Percentiles rank a stretch among this genome's conserved stretches.
Evolutionary conservation across 176 grass and related monocot genomes (phyloP).

Genomic region (Oryza punctata): DNA sequence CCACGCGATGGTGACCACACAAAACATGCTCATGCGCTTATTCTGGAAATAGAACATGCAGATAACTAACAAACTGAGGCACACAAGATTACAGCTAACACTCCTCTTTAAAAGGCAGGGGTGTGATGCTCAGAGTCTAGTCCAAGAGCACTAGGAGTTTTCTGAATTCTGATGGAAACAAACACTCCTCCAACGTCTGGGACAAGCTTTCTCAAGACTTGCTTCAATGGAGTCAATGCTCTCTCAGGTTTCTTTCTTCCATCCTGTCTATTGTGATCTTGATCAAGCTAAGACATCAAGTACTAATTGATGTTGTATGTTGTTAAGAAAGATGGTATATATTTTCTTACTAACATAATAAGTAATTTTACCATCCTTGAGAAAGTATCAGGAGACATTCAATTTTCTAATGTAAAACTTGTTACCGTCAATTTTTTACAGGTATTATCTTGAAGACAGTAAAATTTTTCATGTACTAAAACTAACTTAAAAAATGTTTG

Average conservation of each 20-base stretch:
- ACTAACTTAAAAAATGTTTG: neutral
- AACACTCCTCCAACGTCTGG: slow-evolving; percentile 52
- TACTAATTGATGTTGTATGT: slow-evolving; percentile 22
- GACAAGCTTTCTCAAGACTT: slow-evolving; percentile 77
- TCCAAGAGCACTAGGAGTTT: slow-evolving; percentile 37
- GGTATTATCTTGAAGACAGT: no score
- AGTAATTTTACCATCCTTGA: no score
- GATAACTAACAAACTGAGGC: no score
- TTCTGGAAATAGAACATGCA: no score
- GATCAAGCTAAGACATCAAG: slow-evolving; percentile 7
- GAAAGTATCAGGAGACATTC: no score
- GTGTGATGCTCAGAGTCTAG: slow-evolving; percentile 19
- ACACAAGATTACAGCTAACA: no score
- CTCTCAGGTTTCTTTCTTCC: slow-evolving; percentile 65
- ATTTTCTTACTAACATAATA: no score
- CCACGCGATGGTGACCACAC: no score
- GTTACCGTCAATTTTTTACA: no score
- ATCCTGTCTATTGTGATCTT: slow-evolving; percentile 7
- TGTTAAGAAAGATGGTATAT: neutral
- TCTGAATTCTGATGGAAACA: slow-evolving; percentile 38
- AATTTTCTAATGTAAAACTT: no score
- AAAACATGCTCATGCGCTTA: no score
- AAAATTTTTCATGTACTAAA: neutral
- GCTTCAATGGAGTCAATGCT: slow-evolving; percentile 94
- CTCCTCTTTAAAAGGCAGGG: slow-evolving; percentile 51